Conservation (phyloP, 805 yeast genomes). For the Kodamaea neixiangensis region DNA sequence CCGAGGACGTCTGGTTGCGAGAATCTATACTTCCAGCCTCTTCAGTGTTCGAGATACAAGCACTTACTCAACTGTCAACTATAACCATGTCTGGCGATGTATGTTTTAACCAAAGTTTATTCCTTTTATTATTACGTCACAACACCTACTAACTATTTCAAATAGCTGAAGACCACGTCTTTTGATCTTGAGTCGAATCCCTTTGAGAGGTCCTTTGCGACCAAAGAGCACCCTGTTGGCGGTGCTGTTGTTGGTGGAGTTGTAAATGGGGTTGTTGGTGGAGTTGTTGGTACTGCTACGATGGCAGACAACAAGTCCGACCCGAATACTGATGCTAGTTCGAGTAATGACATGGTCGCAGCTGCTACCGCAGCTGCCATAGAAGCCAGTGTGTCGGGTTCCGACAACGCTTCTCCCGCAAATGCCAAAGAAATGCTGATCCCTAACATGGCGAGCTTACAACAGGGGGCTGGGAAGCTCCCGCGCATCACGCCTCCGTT, state of each 20-base stretch:
- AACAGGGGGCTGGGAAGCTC: slow-evolving; percentile 20
- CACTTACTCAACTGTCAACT: not conserved
- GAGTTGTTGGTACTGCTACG: not conserved
- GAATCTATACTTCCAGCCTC: not conserved
- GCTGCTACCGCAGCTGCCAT: not conserved
- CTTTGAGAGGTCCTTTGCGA: slow-evolving; percentile 91
- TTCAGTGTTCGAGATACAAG: not conserved
- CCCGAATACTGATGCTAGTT: not conserved
- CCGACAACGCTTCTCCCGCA: not conserved
- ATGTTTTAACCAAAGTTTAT: slow-evolving; percentile 3
- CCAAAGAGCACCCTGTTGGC: slow-evolving; percentile 38
- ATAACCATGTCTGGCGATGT: slow-evolving; percentile 15
- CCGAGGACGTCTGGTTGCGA: not conserved
- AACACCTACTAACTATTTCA: slow-evolving; percentile 22
- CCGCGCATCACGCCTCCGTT: slow-evolving; percentile 50
- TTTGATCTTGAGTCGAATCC: slow-evolving; percentile 92
- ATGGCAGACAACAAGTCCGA: not conserved
- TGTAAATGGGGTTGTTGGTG: not conserved
- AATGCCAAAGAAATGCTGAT: slow-evolving; percentile 31
- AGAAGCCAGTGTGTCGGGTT: not conserved
- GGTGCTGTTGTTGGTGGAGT: not conserved
- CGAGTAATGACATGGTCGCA: not conserved
- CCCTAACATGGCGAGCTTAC: slow-evolving; percentile 32
- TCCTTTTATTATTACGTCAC: slow-evolving; percentile 18
- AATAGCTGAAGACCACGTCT: slow-evolving; percentile 40